Evolutionary conservation across 768 basidiomycete genomes (phyloP).

Genomic region (Suillus plorans): DNA sequence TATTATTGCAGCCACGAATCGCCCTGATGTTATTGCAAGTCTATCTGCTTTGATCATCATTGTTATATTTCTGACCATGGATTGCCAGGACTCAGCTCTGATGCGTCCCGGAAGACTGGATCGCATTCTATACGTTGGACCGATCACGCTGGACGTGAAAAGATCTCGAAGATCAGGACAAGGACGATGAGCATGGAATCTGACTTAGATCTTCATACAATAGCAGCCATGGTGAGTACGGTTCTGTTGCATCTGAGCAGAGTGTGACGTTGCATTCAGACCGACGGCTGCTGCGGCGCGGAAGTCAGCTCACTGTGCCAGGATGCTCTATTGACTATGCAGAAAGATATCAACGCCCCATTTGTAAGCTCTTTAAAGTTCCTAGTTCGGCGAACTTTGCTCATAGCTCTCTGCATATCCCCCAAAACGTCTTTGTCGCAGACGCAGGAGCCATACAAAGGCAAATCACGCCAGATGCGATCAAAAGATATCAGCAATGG

Average conservation of each 20-base stretch:
- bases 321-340: conserved; percentile 92
- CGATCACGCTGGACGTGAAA: conserved; percentile 71
- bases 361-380: conserved; percentile 47
- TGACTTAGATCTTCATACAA: conserved; percentile 59
- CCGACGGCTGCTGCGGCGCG: conserved; percentile 94
- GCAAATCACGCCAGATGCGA: conserved; percentile 82
- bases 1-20: conserved; percentile 92
- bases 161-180: conserved; percentile 81
- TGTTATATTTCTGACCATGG: background rate
- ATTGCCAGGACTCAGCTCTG: conserved; percentile 81
- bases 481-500: conserved; percentile 77
- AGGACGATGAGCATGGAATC: conserved; percentile 78
- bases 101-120: conserved; percentile 96
- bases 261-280: conserved; percentile 44
- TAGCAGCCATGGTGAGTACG: conserved; percentile 66
- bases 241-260: background rate
- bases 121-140: conserved; percentile 91
- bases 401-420: conserved; percentile 51
- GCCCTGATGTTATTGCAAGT: conserved; percentile 86
- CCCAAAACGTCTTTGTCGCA: conserved; percentile 66
- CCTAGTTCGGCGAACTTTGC: background rate
- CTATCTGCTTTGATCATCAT: conserved; percentile 5
- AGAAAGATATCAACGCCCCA: conserved; percentile 74
- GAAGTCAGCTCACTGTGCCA: conserved; percentile 92
- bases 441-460: conserved; percentile 71